Evolutionary conservation across 371 early-diverging fungal species (phyloP), one percentile per base, ranked within the genome.

Genomic region (Mucor racemosus): DNA sequence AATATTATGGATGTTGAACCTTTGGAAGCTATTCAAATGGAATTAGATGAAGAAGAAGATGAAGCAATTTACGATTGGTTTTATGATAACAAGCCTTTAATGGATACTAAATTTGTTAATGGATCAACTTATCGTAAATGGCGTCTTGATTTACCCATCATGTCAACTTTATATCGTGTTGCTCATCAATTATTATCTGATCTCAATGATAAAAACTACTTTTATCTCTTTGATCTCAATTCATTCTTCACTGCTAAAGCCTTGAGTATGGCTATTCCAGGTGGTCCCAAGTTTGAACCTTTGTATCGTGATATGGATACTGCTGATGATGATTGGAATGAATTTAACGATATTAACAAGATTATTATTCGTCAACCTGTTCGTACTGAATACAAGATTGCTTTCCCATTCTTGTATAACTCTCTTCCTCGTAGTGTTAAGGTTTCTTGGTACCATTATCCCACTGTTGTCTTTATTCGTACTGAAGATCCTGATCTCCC

Each of bases 281-380:
- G 99, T 67, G 99, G 99, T 34, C 98, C 99, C 38, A 97, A 97
- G 71, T 99, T 98, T 60, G 99, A 99, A 76, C 98, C 99, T 13
- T 84, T 99, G 50, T 94, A 93, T 76, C 90, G 95, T 41, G 99
- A 98, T 75, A 85, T 95, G 69, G 97, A 99, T 69, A 88, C 95
- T 5, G 92, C 91, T 4, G 98, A 99, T 76, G 99, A 99, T 72
- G 99, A 99, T 82, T 99, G 99, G 99, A 99, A 98, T 76, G 99
- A 98, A 78, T 99, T 99, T 81, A 99, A 99, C 85, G 99, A 99
- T 74, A 97, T 99, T 84, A 95, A 96, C 93, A 98, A 98, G 82
- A 93, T 99, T 66, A 98, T 99, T 68, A 96, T 99, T 63, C 94
- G 99, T 55, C 97, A 97, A 69, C 98, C 97, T 11, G 89, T 98